phyloP scores from a whole-genome alignment of 768 basidiomycete genomes.

The Termitomyces sp. region DNA sequence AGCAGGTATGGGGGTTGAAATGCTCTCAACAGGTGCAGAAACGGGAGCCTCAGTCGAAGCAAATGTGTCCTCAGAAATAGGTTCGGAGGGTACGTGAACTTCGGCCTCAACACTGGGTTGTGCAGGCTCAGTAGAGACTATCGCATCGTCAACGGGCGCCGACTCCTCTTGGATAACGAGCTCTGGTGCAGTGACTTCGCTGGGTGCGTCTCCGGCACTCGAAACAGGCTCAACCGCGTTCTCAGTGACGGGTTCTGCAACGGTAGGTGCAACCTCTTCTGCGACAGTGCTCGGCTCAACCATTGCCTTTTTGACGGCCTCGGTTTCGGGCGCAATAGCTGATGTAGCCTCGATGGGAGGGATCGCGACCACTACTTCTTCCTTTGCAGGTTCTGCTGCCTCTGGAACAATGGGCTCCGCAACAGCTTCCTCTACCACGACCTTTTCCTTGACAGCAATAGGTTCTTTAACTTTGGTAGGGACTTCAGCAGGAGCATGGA shows the following conservation, averaged over 20 bases:
- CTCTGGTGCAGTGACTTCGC: not conserved
- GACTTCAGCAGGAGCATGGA: not conserved
- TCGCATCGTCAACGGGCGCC: not conserved
- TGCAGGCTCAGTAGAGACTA: not conserved
- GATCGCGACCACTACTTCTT: not conserved
- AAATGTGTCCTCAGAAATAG: not conserved
- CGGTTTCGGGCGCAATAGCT: not conserved
- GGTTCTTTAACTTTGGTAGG: not conserved
- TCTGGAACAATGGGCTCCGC: not conserved
- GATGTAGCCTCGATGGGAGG: not conserved
- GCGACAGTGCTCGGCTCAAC: not conserved
- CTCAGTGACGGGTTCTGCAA: not conserved
- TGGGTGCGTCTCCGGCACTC: not conserved
- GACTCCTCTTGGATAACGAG: not conserved
- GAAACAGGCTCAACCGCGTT: not conserved
- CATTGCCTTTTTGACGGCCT: not conserved
- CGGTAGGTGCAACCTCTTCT: not conserved
- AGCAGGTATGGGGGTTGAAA: not conserved
- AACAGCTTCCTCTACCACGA: not conserved
- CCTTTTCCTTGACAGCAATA: not conserved
- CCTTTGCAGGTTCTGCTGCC: not conserved
- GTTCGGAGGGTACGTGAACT: not conserved
- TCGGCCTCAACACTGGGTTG: not conserved
- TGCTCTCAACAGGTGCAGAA: not conserved
- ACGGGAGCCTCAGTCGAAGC: not conserved